Evolutionary conservation across 495 filamentous ascomycete genomes (phyloP).

Genomic region (Alectoria sarmentosa): DNA sequence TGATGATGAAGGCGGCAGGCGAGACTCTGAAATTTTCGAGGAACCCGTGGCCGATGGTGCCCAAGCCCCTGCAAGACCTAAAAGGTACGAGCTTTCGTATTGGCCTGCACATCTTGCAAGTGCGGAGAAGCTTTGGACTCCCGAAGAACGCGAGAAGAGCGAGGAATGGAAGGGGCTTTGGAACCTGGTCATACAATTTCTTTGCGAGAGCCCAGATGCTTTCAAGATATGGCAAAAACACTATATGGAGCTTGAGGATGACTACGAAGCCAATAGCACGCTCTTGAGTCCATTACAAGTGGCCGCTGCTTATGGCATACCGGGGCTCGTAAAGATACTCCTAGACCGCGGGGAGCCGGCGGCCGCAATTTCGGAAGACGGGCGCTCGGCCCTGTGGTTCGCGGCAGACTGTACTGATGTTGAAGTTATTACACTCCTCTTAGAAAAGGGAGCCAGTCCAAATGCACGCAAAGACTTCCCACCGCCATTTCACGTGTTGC

Average conservation of each 20-base stretch:
- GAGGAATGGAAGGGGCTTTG: neutral
- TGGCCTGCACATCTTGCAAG: neutral
- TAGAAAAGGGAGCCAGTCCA: neutral
- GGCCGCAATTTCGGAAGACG: neutral
- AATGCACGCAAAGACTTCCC: constrained; percentile 5
- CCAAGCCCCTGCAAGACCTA: neutral
- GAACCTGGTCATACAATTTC: neutral
- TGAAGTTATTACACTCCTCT: neutral
- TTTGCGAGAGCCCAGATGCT: neutral
- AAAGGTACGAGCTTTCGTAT: neutral
- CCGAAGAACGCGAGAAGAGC: constrained; percentile 7
- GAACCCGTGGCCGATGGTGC: neutral
- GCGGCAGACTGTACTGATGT: neutral
- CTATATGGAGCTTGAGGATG: neutral
- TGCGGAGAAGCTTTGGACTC: neutral
- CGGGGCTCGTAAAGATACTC: neutral
- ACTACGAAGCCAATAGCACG: neutral
- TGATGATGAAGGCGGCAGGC: neutral
- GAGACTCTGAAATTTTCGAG: neutral
- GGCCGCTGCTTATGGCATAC: neutral
- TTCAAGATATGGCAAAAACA: constrained; percentile 4
- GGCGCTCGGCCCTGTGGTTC: constrained; percentile 9
- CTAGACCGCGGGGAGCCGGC: constrained; percentile 6
- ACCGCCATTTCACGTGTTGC: neutral
- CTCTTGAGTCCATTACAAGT: constrained; percentile 4